Percentiles rank a stretch among this genome's conserved stretches.
These are phyloP conservation scores for Berkeleyomyces rouxiae DNA, from an alignment of 2,329 filamentous ascomycete genomes.

Conservation along the genomic window DNA sequence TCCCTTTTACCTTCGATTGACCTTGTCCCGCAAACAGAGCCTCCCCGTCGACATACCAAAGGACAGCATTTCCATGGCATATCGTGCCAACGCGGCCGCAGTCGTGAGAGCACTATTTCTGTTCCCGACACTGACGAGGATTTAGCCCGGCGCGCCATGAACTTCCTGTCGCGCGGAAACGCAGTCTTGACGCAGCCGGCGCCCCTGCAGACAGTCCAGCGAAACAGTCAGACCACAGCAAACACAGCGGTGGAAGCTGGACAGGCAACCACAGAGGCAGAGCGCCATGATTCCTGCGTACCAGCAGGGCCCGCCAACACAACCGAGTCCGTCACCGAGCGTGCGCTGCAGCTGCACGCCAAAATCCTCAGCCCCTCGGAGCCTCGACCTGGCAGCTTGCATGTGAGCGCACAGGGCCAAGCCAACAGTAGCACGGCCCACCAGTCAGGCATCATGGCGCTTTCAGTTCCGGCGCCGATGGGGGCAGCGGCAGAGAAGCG, in stretches of 20 bases:
- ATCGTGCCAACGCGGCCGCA: constrained; percentile 27
- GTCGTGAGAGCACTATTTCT: constrained; percentile 75
- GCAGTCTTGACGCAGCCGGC: constrained; percentile 26
- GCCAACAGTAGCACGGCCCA: not conserved
- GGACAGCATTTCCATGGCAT: constrained; percentile 21
- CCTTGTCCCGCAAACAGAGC: constrained; percentile 44
- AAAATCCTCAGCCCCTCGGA: not conserved
- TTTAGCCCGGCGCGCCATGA: constrained; percentile 35
- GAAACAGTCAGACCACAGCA: not conserved
- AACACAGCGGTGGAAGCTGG: not conserved
- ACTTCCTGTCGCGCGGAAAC: constrained; percentile 6
- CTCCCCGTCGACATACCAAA: constrained; percentile 28
- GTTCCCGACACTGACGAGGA: constrained; percentile 36
- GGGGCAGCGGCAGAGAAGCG: constrained; percentile 12
- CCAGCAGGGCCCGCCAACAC: constrained; percentile 26
- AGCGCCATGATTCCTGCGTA: constrained; percentile 41
- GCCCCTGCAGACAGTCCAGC: not conserved
- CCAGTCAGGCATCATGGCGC: not conserved
- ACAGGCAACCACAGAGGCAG: constrained; percentile 15
- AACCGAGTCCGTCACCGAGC: not conserved
- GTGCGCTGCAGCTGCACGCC: constrained; percentile 4
- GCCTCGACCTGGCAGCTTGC: not conserved
- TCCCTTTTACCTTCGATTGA: constrained; percentile 46
- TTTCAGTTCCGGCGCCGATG: constrained; percentile 2
- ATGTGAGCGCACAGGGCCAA: not conserved